Conservation (phyloP, 345 rosid genomes). For the Citrus inodora region DNA sequence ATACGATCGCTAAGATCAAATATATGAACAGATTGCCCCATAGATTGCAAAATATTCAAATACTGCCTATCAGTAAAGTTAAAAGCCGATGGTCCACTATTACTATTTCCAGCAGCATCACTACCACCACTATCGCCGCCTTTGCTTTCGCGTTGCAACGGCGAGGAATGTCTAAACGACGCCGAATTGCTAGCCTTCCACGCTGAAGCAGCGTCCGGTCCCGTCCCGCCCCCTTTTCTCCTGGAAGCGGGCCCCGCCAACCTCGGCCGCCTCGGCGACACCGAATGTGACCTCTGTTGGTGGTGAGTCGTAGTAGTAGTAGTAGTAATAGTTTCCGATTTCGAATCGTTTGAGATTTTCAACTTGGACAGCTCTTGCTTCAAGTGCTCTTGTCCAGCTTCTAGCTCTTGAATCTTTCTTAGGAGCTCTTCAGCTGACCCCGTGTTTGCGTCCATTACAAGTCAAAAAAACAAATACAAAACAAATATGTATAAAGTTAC, state of each 20-base stretch:
- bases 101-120: slow-evolving; percentile 21
- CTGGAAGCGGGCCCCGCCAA: slow-evolving; percentile 29
- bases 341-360: slow-evolving; percentile 38
- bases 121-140: slow-evolving; percentile 20
- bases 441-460: slow-evolving; percentile 45
- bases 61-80: slow-evolving; percentile 66
- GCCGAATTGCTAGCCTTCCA: slow-evolving; percentile 61
- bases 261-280: slow-evolving; percentile 62
- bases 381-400: slow-evolving; percentile 79
- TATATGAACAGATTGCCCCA: slow-evolving; percentile 95
- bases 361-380: slow-evolving; percentile 80
- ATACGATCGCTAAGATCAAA: slow-evolving; percentile 56
- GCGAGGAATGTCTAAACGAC: slow-evolving; percentile 77
- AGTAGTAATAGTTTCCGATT: slow-evolving; percentile 6
- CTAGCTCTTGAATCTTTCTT: slow-evolving; percentile 82
- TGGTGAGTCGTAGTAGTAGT: neutral
- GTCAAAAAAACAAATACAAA: neutral
- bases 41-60: slow-evolving; percentile 83
- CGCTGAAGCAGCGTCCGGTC: slow-evolving; percentile 22
- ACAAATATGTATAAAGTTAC: neutral
- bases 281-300: slow-evolving; percentile 80
- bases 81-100: slow-evolving; percentile 49
- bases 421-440: slow-evolving; percentile 77
- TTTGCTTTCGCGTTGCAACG: slow-evolving; percentile 73
- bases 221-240: slow-evolving; percentile 27